Evolutionary conservation across 108 stramenopile species (phyloP).

Genomic region (Schizochytrium sp.): DNA sequence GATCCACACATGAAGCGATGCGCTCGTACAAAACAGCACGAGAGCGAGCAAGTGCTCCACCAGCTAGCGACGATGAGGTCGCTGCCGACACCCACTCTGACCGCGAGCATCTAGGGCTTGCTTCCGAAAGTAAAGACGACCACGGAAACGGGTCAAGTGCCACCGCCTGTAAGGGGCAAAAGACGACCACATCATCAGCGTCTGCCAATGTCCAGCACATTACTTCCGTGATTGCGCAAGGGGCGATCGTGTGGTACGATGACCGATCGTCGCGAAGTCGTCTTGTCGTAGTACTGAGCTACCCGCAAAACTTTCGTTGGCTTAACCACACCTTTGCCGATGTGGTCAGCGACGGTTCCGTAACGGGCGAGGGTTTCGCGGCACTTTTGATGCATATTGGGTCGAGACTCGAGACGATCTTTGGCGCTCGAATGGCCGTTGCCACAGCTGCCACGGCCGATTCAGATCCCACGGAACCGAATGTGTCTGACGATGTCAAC

Average conservation of each 20-base stretch:
- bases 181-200: neutral
- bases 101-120: no score
- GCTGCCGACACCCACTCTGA: no score
- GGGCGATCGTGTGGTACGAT: neutral
- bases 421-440: neutral
- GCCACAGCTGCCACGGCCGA: no score
- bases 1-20: neutral
- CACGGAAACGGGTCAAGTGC: no score
- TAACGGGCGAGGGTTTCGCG: neutral
- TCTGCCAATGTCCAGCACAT: neutral
- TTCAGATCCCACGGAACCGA: no score
- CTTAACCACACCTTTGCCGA: neutral
- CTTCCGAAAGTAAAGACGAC: no score
- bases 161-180: no score
- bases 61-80: no score
- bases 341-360: neutral
- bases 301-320: slow-evolving; percentile 7
- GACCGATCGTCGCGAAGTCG: neutral
- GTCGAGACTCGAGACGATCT: neutral
- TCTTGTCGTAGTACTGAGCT: neutral
- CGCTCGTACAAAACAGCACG: neutral
- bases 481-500: no score
- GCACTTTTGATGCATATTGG: neutral
- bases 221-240: slow-evolving; percentile 1
- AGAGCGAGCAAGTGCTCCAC: neutral